Evolutionary conservation across 129 eudicot genomes (phyloP).

Genomic region (Pulicaria dysenterica): DNA sequence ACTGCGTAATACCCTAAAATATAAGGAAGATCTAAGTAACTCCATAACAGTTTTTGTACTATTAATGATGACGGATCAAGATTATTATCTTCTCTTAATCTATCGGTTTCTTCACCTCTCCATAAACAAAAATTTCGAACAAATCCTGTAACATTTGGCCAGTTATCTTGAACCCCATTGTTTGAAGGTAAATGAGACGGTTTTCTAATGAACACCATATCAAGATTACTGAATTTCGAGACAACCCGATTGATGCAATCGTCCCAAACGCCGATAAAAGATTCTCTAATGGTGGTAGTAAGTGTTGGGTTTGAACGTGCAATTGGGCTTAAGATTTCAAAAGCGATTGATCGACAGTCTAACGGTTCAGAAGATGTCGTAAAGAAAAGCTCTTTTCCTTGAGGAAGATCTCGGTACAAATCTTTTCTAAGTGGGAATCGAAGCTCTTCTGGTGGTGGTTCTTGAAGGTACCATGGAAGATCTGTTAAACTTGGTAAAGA

Average conservation of each 20-base stretch:
- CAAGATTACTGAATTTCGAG: conserved; percentile 50
- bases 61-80: conserved; percentile 55
- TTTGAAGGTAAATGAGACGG: conserved; percentile 22
- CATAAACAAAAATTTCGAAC: conserved; percentile 64
- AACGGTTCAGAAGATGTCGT: conserved; percentile 57
- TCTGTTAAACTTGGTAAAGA: conserved; percentile 64
- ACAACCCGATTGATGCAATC: conserved; percentile 73
- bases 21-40: conserved; percentile 69
- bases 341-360: conserved; percentile 55
- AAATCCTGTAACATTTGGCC: conserved; percentile 72
- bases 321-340: conserved; percentile 56
- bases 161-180: conserved; percentile 57
- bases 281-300: conserved; percentile 46
- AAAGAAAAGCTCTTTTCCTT: conserved; percentile 71
- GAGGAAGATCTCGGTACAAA: conserved; percentile 65
- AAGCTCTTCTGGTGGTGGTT: conserved; percentile 69
- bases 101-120: conserved; percentile 82
- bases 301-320: conserved; percentile 59
- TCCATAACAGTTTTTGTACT: conserved; percentile 60
- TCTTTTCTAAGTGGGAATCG: conserved; percentile 68
- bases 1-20: conserved; percentile 67
- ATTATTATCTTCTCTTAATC: conserved; percentile 43
- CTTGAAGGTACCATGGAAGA: conserved; percentile 77
- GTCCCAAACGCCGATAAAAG: conserved; percentile 74
- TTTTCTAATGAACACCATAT: conserved; percentile 56